phyloP scores from a whole-genome alignment of 768 basidiomycete genomes.

The Russula virescens region DNA sequence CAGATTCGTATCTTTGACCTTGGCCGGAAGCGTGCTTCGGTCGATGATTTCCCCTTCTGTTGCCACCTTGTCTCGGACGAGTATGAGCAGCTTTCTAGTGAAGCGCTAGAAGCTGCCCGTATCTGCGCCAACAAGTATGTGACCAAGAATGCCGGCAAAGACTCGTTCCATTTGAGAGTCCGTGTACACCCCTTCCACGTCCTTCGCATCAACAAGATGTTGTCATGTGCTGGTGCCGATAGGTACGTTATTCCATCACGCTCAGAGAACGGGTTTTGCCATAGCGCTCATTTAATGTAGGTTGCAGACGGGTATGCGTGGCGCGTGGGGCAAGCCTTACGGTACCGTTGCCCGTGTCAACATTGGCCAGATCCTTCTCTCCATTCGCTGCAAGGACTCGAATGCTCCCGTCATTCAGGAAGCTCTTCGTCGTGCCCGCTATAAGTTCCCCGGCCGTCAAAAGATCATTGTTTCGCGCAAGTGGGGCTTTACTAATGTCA shows the following conservation, averaged over 20 bases:
- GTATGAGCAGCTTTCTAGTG: constrained; percentile 93
- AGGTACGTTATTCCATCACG: constrained; percentile 45
- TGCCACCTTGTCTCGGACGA: constrained; percentile 96
- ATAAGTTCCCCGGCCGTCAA: constrained; percentile 99
- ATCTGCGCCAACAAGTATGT: constrained; percentile 99
- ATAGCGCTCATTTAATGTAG: constrained; percentile 33
- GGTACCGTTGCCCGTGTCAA: constrained; percentile 93
- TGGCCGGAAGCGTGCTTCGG: constrained; percentile 90
- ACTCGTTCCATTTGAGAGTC: constrained; percentile 97
- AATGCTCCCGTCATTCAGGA: constrained; percentile 90
- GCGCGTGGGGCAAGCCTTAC: constrained; percentile 99
- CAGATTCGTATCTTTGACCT: constrained; percentile 97
- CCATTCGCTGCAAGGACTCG: constrained; percentile 85
- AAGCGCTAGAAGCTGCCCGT: constrained; percentile 96
- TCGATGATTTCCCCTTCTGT: constrained; percentile 98
- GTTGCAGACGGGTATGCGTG: constrained; percentile 97
- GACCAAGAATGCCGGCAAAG: constrained; percentile 96
- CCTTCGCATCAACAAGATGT: constrained; percentile 99
- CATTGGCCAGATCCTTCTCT: constrained; percentile 93
- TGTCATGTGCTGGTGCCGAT: constrained; percentile 99
- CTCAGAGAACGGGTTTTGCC: not conserved
- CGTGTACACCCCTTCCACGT: constrained; percentile 99
- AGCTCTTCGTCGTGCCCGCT: constrained; percentile 93
- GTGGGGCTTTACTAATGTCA: constrained; percentile 98
- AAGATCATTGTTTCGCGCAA: constrained; percentile 97